A percentile compares a stretch with the other conserved stretches of the same genome.
phyloP scores from a whole-genome alignment of 208 protist genomes.

The Angomonas deanei region DNA sequence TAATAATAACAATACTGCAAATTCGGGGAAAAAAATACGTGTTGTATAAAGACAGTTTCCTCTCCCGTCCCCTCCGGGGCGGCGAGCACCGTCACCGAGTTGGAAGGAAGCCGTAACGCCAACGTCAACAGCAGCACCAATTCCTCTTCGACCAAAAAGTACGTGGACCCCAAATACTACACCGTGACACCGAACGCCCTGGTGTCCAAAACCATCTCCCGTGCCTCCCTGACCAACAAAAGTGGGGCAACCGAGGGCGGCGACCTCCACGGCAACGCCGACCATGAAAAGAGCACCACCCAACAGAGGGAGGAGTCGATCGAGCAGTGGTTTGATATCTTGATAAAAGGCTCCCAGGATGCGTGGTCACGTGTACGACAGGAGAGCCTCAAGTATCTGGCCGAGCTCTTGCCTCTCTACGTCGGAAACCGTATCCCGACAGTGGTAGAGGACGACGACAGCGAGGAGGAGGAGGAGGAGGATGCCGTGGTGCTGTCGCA shows the following conservation, averaged over 20 bases:
- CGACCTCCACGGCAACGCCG: conserved; percentile 18
- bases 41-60: too few relatives aligned
- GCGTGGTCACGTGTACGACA: conserved; percentile 59
- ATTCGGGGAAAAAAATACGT: too few relatives aligned
- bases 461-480: neutral
- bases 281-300: conserved; percentile 15
- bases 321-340: conserved; percentile 22
- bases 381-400: conserved; percentile 17
- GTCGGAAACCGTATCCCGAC: neutral
- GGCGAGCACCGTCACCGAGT: too few relatives aligned
- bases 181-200: neutral
- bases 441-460: neutral
- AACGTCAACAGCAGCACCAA: neutral
- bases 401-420: conserved; percentile 7
- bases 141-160: neutral
- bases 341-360: conserved; percentile 63
- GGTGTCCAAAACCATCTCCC: neutral
- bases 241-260: neutral
- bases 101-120: neutral
- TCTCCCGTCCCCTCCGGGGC: too few relatives aligned
- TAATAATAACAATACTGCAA: neutral
- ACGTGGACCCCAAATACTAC: neutral
- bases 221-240: neutral
- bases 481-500: neutral
- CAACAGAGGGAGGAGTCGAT: neutral